Evolutionary conservation across 805 yeast genomes (phyloP).

Genomic region (Ascoidea rubescens): DNA sequence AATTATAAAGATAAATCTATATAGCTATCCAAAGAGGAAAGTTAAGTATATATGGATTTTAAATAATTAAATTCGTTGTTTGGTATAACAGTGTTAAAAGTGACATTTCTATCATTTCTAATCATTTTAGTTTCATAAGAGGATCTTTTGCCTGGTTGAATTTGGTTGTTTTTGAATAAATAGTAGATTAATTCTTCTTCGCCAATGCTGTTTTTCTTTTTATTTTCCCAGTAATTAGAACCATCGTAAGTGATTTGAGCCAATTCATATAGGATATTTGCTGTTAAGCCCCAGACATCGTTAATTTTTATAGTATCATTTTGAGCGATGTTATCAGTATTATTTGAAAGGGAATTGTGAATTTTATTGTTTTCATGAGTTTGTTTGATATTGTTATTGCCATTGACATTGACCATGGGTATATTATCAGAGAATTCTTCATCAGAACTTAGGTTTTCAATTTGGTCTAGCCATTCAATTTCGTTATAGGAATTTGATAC

Average conservation of each 20-base stretch:
- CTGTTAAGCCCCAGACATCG: constrained; percentile 77
- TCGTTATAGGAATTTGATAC: constrained; percentile 34
- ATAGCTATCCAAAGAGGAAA: too few relatives aligned
- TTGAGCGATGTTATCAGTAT: constrained; percentile 23
- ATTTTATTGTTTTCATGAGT: constrained; percentile 6
- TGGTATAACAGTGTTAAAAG: constrained; percentile 32
- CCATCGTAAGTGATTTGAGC: constrained; percentile 40
- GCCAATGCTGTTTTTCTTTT: constrained; percentile 20
- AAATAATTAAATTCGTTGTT: constrained; percentile 27
- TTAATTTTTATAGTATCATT: constrained; percentile 26
- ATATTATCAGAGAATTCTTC: constrained; percentile 22
- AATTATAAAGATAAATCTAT: too few relatives aligned
- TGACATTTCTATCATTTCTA: constrained; percentile 22
- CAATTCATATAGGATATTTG: constrained; percentile 62
- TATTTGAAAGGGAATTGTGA: constrained; percentile 14
- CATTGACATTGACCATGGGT: background rate
- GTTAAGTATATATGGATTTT: constrained; percentile 11
- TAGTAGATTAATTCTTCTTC: constrained; percentile 44
- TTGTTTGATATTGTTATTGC: background rate
- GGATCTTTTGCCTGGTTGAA: constrained; percentile 26
- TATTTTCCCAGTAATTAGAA: constrained; percentile 15
- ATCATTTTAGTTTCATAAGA: constrained; percentile 32
- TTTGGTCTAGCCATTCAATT: constrained; percentile 46
- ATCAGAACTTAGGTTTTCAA: constrained; percentile 46
- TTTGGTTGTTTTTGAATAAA: constrained; percentile 29